Evolutionary conservation across 75 land plant genomes (phyloP).

Genomic region (Adiantum capillusveneris): DNA sequence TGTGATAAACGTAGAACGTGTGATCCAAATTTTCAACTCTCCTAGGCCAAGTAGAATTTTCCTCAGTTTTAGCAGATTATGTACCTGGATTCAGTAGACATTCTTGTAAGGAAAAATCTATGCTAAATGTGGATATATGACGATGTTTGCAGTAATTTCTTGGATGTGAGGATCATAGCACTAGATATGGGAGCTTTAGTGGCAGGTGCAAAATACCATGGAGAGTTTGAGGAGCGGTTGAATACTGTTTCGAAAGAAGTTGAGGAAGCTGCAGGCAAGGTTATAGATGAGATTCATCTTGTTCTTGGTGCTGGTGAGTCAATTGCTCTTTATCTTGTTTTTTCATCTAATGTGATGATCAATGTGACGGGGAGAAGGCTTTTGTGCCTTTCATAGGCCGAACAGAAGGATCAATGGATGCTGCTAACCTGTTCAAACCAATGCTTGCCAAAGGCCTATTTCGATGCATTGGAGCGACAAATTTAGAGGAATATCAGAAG

Average conservation of each 20-base stretch:
- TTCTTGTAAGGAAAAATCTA: too few relatives aligned
- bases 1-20: too few relatives aligned
- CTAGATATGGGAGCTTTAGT: constrained; percentile 36
- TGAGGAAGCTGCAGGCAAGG: constrained; percentile 32
- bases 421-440: constrained; percentile 36
- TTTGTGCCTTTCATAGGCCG: constrained; percentile 19
- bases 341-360: too few relatives aligned
- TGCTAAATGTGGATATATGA: too few relatives aligned
- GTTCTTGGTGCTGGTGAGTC: constrained; percentile 29
- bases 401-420: constrained; percentile 36
- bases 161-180: constrained; percentile 27
- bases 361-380: too few relatives aligned
- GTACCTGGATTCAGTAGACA: too few relatives aligned
- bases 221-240: constrained; percentile 37
- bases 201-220: constrained; percentile 35
- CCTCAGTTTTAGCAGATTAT: too few relatives aligned
- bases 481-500: constrained; percentile 29
- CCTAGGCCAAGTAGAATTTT: too few relatives aligned
- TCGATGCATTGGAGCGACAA: constrained; percentile 40
- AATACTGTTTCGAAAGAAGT: constrained; percentile 34
- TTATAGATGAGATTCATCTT: constrained; percentile 36
- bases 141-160: constrained; percentile 16
- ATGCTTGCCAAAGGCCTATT: constrained; percentile 38
- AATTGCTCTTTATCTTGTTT: constrained; percentile 1
- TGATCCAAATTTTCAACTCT: too few relatives aligned